These are phyloP conservation scores for Teunomyces kruisii DNA, from an alignment of 805 yeast genomes.

Conservation along the genomic window DNA sequence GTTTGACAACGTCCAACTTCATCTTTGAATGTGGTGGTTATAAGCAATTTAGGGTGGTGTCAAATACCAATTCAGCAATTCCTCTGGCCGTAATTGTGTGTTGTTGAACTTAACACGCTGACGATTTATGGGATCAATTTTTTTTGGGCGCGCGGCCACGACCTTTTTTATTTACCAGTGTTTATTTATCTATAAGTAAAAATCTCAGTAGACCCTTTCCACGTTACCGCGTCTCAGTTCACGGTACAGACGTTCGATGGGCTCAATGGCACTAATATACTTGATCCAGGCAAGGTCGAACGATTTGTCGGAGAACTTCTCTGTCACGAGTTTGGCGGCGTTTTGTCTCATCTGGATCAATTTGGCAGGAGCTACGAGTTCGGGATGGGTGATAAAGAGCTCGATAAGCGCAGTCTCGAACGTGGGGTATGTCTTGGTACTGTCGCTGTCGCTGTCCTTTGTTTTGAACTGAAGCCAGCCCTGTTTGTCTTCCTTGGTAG, in stretches of 20 bases:
- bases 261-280: conserved; percentile 16
- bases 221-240: conserved; percentile 24
- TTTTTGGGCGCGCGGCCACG: conserved; percentile 7
- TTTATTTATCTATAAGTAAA: background rate
- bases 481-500: conserved; percentile 9
- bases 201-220: conserved; percentile 28
- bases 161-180: conserved; percentile 3
- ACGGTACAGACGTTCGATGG: conserved; percentile 26
- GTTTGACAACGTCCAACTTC: conserved; percentile 59
- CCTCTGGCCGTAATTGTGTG: conserved; percentile 3
- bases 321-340: conserved; percentile 45
- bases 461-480: background rate
- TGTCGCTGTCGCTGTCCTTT: conserved; percentile 9
- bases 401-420: conserved; percentile 50
- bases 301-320: conserved; percentile 60
- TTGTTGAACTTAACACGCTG: conserved; percentile 15
- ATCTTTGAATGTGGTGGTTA: conserved; percentile 13
- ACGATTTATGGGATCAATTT: conserved; percentile 8
- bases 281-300: conserved; percentile 57
- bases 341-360: conserved; percentile 43
- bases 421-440: conserved; percentile 33
- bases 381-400: conserved; percentile 38
- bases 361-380: conserved; percentile 26
- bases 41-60: conserved; percentile 3
- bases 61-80: background rate